These are phyloP conservation scores for Phytophthora pseudosyringae DNA, from an alignment of 352 stramenopile species.

Conservation along the genomic window DNA sequence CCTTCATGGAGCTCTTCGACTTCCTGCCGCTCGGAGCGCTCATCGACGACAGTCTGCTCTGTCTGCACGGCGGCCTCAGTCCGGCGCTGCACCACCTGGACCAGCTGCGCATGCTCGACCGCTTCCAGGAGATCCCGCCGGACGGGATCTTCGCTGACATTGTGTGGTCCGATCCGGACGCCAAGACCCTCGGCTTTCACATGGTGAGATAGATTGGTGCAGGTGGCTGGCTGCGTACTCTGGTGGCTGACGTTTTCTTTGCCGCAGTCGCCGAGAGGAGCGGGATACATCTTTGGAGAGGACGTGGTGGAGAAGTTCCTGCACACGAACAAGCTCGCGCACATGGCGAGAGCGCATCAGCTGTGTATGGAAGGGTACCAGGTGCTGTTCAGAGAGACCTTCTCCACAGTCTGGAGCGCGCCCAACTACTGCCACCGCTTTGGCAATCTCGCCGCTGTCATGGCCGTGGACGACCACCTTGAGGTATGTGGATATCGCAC, in stretches of 20 bases:
- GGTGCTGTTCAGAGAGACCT: slow-evolving; percentile 76
- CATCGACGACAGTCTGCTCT: slow-evolving; percentile 68
- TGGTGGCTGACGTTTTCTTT: slow-evolving; percentile 39
- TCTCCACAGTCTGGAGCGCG: slow-evolving; percentile 86
- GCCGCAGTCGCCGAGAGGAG: slow-evolving; percentile 69
- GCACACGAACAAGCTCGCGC: slow-evolving; percentile 77
- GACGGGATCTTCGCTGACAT: slow-evolving; percentile 85
- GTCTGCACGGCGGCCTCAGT: slow-evolving; percentile 72
- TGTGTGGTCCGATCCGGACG: slow-evolving; percentile 85
- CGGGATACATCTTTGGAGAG: slow-evolving; percentile 89
- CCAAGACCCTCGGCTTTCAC: slow-evolving; percentile 87
- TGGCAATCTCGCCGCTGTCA: slow-evolving; percentile 75
- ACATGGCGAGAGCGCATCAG: slow-evolving; percentile 87
- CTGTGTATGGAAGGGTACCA: slow-evolving; percentile 88
- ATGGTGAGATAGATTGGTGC: slow-evolving; percentile 48
- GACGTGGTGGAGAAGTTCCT: slow-evolving; percentile 88
- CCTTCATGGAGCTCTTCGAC: slow-evolving; percentile 83
- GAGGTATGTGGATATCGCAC: slow-evolving; percentile 40
- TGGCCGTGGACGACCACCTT: slow-evolving; percentile 70
- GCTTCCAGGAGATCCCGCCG: slow-evolving; percentile 81
- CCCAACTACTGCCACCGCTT: slow-evolving; percentile 92
- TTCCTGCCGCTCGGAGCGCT: slow-evolving; percentile 85
- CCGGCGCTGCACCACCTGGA: slow-evolving; percentile 88
- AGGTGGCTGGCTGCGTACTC: slow-evolving; percentile 58
- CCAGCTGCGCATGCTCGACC: slow-evolving; percentile 91